phyloP scores from a whole-genome alignment of 768 basidiomycete species.

The Mycena latifolia region DNA sequence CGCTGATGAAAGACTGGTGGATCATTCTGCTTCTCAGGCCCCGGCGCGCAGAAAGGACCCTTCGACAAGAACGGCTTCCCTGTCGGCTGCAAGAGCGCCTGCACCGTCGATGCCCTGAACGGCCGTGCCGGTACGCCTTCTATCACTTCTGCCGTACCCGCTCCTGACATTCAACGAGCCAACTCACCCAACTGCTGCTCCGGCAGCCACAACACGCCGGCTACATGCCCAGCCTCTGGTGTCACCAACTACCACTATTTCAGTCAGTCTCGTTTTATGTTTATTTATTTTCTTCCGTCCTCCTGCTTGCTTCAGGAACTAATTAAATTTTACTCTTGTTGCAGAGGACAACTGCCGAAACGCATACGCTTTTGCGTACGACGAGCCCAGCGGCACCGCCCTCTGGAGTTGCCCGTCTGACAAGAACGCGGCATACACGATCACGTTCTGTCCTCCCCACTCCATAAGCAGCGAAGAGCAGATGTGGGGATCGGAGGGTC shows the following conservation, averaged over 20 bases:
- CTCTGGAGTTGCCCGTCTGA: slow-evolving; percentile 17
- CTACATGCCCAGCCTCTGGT: slow-evolving; percentile 26
- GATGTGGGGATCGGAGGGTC: too few species aligned
- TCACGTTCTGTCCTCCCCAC: too few species aligned
- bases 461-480: too few species aligned
- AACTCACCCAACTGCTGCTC: slow-evolving; percentile 31
- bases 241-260: slow-evolving; percentile 22
- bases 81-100: slow-evolving; percentile 20
- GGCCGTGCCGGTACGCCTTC: slow-evolving; percentile 4
- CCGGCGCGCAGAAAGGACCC: slow-evolving; percentile 13
- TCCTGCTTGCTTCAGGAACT: too few species aligned
- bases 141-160: neutral
- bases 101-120: slow-evolving; percentile 12
- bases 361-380: slow-evolving; percentile 26
- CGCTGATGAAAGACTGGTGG: neutral
- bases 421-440: too few species aligned
- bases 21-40: slow-evolving; percentile 6
- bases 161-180: slow-evolving; percentile 8
- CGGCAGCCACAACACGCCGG: slow-evolving; percentile 18
- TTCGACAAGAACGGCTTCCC: slow-evolving; percentile 14
- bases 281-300: neutral
- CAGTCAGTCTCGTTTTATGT: slow-evolving; percentile 19
- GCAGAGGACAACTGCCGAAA: slow-evolving; percentile 28
- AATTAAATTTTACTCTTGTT: slow-evolving; percentile 17
- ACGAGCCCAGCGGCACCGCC: slow-evolving; percentile 30